Conservation (phyloP, 345 rosid species). For the Luvunga scandens region DNA sequence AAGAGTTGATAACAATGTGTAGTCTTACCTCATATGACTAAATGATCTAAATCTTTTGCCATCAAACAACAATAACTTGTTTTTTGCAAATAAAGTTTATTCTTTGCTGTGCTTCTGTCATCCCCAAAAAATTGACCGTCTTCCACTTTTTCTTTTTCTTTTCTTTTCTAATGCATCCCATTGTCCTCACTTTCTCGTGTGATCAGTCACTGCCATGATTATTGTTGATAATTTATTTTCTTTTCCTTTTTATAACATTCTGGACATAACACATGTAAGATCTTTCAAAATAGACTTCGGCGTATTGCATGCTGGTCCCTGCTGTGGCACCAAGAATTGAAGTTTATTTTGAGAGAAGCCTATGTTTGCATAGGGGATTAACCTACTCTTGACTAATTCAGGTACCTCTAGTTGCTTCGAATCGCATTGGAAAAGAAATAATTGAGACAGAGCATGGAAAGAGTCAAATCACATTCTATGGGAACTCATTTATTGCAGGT, state of each 20-base stretch:
- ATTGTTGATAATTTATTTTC: not conserved
- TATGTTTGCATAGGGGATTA: not conserved
- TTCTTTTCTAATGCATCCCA: not conserved
- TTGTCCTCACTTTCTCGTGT: not conserved
- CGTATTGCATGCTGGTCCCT: not conserved
- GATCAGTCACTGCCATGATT: not conserved
- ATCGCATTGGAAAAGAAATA: conserved; percentile 77
- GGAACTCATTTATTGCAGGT: conserved; percentile 90
- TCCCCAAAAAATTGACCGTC: not conserved
- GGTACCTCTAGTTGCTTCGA: conserved; percentile 86
- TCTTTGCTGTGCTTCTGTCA: not conserved
- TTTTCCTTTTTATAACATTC: not conserved
- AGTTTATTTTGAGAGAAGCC: not conserved
- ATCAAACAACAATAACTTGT: too few species aligned
- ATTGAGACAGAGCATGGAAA: conserved; percentile 82
- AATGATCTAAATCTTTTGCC: not conserved
- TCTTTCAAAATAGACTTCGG: not conserved
- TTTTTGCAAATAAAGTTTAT: not conserved
- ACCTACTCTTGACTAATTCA: conserved; percentile 23
- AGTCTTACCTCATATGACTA: not conserved
- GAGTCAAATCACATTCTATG: conserved; percentile 77
- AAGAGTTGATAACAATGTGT: not conserved
- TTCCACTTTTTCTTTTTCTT: not conserved
- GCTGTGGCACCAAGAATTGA: not conserved
- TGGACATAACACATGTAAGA: not conserved